Conservation (phyloP, 2,329 filamentous ascomycete species). For the Rhexocercosporidium sp. region DNA sequence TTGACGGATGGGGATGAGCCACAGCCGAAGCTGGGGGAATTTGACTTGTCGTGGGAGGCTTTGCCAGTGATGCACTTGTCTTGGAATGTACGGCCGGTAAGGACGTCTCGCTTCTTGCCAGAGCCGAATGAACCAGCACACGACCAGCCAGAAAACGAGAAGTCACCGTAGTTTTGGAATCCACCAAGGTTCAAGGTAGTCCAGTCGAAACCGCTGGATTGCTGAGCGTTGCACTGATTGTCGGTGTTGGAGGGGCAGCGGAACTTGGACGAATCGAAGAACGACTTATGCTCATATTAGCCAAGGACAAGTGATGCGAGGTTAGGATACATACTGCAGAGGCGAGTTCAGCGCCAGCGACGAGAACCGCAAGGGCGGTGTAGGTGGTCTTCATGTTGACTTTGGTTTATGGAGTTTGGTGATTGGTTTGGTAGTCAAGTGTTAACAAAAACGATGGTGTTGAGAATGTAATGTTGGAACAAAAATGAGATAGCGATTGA, state of each 20-base stretch:
- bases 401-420: background rate
- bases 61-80: constrained; percentile 66
- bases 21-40: constrained; percentile 64
- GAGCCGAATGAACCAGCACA: constrained; percentile 63
- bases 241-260: constrained; percentile 72
- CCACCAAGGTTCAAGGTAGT: constrained; percentile 62
- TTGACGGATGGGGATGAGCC: constrained; percentile 51
- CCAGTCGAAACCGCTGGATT: constrained; percentile 77
- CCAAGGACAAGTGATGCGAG: background rate
- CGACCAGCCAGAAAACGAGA: constrained; percentile 74
- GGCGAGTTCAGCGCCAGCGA: constrained; percentile 52
- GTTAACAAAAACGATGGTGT: constrained; percentile 27
- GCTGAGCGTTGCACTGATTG: constrained; percentile 77
- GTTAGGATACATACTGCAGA: constrained; percentile 44
- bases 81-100: constrained; percentile 47
- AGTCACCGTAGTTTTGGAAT: constrained; percentile 72
- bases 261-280: constrained; percentile 61
- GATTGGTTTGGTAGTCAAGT: constrained; percentile 22
- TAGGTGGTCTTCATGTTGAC: constrained; percentile 29
- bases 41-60: constrained; percentile 49
- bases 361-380: constrained; percentile 50
- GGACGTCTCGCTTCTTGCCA: constrained; percentile 58
- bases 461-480: constrained; percentile 22
- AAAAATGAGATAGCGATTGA: constrained; percentile 38
- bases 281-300: constrained; percentile 39